Base-by-base conservation (phyloP, 1,139 yeast species). In the Hemisphaericaspora lyxosophila region DNA sequence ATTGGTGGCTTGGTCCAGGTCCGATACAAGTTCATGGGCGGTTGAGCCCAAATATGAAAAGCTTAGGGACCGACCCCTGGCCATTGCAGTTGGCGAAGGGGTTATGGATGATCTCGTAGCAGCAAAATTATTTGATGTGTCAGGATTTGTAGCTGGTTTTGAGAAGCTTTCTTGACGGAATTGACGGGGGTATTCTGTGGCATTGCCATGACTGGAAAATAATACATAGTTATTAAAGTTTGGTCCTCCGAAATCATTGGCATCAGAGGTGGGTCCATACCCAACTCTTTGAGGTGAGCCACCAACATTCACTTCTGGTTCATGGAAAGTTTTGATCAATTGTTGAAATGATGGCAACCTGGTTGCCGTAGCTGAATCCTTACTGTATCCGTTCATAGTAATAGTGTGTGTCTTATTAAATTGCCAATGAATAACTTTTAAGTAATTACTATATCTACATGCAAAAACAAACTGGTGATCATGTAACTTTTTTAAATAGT, bases 301-400 rank as follows among this genome's bases (percentile, higher is more conserved):
- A 11, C 11, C 24, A 12, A 15, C n/a, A 3, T 9, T 14, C 14
- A 22, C 6, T 6, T 43, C 45, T 20, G 45, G 40, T 23, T 45
- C 38, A 22, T 41, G 35, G 20, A 45, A 37, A 14, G 46, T 43
- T 32, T 42, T 42, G 29, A 40, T 42, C 28, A 47, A 42, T 31
- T 47, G 49, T 29, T 46, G 50, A 32, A 47, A 45, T 6, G 50
- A 47, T 6, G 50, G 50, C 30, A 45, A 43, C 33, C 47, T 43
- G 7, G 49, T 43, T 37, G 43, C 31, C 11, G 40, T 14, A 8
- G 33, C 31, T 11, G 40, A 23, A 16, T 38, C 36, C 16, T 44
- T 34, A 22, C 28, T 40, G 23, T 38, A 29, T 17, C 38, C 36
- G 32, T 37, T 45, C 46, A 43, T 45, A 5, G n/a, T n/a, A n/a